phyloP scores from a whole-genome alignment of 768 basidiomycete genomes.

The Phaffia australis region DNA sequence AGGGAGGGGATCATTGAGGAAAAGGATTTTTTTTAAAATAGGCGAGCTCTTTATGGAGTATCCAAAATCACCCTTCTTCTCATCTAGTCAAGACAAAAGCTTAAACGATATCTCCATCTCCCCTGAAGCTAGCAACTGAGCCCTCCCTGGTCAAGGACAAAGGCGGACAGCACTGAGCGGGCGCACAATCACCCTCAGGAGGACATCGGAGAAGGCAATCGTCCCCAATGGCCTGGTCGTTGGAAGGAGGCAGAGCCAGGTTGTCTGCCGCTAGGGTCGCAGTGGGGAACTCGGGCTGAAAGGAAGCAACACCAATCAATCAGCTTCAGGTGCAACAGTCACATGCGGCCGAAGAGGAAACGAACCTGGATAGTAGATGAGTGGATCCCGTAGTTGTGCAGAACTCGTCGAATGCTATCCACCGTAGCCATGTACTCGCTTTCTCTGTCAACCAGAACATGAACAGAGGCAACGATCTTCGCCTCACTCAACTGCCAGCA shows the following conservation, averaged over 20 bases:
- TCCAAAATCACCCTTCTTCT: too few relatives aligned
- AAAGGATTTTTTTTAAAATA: too few relatives aligned
- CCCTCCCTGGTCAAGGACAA: too few relatives aligned
- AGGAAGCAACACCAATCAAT: neutral
- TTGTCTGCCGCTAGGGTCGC: neutral
- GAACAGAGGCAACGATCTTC: constrained; percentile 90
- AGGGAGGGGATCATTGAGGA: too few relatives aligned
- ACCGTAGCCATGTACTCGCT: constrained; percentile 88
- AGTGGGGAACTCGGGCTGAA: constrained; percentile 13
- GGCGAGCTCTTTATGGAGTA: too few relatives aligned
- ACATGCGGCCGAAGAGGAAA: neutral
- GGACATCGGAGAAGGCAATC: constrained; percentile 24
- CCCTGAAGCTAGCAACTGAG: too few relatives aligned
- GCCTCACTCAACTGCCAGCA: constrained; percentile 95
- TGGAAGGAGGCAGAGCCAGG: neutral
- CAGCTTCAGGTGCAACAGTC: too few relatives aligned
- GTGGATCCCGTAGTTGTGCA: constrained; percentile 89
- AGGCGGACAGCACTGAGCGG: constrained; percentile 24
- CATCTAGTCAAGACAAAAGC: too few relatives aligned
- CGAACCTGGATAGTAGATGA: constrained; percentile 41
- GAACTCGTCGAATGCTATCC: constrained; percentile 63
- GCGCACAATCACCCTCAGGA: constrained; percentile 14
- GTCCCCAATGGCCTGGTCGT: neutral
- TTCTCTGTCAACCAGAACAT: constrained; percentile 70
- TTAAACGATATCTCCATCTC: too few relatives aligned